These are phyloP conservation scores for Sclerotinia borealis DNA, from an alignment of 2,329 filamentous ascomycete species.

Conservation along the genomic window DNA sequence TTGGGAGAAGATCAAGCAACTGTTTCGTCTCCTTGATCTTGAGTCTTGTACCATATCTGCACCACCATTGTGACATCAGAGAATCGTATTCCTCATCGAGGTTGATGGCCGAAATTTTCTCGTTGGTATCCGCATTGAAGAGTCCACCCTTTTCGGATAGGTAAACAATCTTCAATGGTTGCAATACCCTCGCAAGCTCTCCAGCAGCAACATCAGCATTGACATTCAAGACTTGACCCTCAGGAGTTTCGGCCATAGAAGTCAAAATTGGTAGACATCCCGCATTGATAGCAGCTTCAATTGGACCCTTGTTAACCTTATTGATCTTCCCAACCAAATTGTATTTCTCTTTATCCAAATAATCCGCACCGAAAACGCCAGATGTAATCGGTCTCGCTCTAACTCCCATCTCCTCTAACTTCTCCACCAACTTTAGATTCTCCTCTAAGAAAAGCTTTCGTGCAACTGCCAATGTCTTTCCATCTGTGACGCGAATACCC, in stretches of 20 bases:
- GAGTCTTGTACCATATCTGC: constrained; percentile 85
- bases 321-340: constrained; percentile 94
- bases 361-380: constrained; percentile 87
- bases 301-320: constrained; percentile 80
- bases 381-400: constrained; percentile 82
- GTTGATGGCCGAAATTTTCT: constrained; percentile 97
- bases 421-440: constrained; percentile 87
- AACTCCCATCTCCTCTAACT: constrained; percentile 83
- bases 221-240: constrained; percentile 92
- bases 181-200: constrained; percentile 79
- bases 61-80: constrained; percentile 91
- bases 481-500: constrained; percentile 91
- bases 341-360: constrained; percentile 94
- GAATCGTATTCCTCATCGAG: constrained; percentile 92
- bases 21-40: constrained; percentile 99
- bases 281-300: constrained; percentile 84
- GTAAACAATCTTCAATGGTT: constrained; percentile 96
- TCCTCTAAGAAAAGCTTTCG: constrained; percentile 91
- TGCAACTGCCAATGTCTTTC: constrained; percentile 86
- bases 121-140: constrained; percentile 86
- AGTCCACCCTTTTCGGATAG: constrained; percentile 96
- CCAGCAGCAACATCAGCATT: constrained; percentile 96
- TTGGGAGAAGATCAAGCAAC: constrained; percentile 78
- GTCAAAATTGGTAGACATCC: constrained; percentile 90
- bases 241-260: constrained; percentile 89